Conservation (phyloP, 2,329 filamentous ascomycete species). For the Metarhizium album region DNA sequence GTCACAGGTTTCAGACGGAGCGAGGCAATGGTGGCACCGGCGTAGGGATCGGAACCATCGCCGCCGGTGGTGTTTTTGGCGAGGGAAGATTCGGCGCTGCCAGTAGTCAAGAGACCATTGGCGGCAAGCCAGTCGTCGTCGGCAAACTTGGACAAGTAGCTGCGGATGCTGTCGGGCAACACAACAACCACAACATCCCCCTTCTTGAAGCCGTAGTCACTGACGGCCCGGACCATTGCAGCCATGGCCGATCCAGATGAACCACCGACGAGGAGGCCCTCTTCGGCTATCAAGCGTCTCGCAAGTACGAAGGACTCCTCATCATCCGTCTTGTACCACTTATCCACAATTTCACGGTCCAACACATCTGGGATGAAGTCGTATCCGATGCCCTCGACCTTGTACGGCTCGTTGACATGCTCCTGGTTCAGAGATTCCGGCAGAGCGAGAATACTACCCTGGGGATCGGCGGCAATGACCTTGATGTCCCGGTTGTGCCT, state of each 20-base stretch:
- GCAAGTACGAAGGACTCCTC: conserved; percentile 82
- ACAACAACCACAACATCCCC: conserved; percentile 85
- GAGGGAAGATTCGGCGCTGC: conserved; percentile 37
- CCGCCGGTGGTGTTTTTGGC: conserved; percentile 23
- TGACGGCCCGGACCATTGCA: conserved; percentile 64
- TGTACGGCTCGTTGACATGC: conserved; percentile 75
- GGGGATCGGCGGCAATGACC: conserved; percentile 84
- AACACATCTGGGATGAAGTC: conserved; percentile 96
- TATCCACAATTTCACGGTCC: conserved; percentile 67
- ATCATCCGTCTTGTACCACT: conserved; percentile 98
- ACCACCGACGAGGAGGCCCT: conserved; percentile 86
- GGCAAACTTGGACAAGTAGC: conserved; percentile 95
- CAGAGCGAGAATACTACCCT: conserved; percentile 81
- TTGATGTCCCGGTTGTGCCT: conserved; percentile 83
- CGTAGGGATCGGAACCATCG: conserved; percentile 54
- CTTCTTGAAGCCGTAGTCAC: conserved; percentile 66
- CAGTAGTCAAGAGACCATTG: conserved; percentile 74
- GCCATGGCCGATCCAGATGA: conserved; percentile 89
- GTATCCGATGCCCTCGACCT: conserved; percentile 97
- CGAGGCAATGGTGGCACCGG: conserved; percentile 65
- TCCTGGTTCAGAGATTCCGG: conserved; percentile 72
- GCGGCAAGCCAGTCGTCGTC: conserved; percentile 98
- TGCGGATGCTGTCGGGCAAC: conserved; percentile 90
- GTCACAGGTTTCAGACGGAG: conserved; percentile 90
- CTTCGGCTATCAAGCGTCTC: conserved; percentile 83